These are phyloP conservation scores for Thalassiosira exigua DNA, from an alignment of 352 stramenopile species.

Conservation along the genomic window DNA sequence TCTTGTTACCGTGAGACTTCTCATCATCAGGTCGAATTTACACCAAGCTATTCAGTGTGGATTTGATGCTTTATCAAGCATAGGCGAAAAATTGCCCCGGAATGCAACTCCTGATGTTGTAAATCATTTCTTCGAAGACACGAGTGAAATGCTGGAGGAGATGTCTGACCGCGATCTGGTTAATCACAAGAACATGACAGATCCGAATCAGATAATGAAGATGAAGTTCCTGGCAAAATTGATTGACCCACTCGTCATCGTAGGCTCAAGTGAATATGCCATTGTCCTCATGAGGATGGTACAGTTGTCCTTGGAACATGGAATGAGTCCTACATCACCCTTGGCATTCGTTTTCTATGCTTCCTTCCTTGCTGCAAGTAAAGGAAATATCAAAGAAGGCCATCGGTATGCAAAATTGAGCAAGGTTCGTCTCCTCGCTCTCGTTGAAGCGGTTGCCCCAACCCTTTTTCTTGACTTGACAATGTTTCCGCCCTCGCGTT, in stretches of 20 bases:
- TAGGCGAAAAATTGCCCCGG: no score
- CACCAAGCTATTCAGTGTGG: neutral
- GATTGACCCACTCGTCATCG: neutral
- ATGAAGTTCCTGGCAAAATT: neutral
- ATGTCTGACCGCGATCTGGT: neutral
- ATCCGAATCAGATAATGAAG: neutral
- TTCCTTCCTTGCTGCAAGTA: no score
- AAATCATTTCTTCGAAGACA: neutral
- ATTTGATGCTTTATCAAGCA: neutral
- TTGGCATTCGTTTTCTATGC: neutral
- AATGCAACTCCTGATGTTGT: neutral
- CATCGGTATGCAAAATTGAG: conserved; percentile 29
- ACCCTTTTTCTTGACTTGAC: neutral
- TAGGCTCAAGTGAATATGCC: neutral
- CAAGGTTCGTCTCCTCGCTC: no score
- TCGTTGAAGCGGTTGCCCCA: neutral
- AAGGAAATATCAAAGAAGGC: conserved; percentile 21
- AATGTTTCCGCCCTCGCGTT: conserved; percentile 10
- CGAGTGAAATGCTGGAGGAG: neutral
- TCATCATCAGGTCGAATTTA: conserved; percentile 7
- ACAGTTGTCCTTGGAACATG: neutral
- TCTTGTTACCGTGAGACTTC: conserved; percentile 4
- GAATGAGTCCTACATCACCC: neutral
- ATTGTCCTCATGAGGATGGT: neutral
- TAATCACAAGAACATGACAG: neutral